Conservation (phyloP, 2,329 filamentous ascomycete genomes). For the Zalaria sp. region DNA sequence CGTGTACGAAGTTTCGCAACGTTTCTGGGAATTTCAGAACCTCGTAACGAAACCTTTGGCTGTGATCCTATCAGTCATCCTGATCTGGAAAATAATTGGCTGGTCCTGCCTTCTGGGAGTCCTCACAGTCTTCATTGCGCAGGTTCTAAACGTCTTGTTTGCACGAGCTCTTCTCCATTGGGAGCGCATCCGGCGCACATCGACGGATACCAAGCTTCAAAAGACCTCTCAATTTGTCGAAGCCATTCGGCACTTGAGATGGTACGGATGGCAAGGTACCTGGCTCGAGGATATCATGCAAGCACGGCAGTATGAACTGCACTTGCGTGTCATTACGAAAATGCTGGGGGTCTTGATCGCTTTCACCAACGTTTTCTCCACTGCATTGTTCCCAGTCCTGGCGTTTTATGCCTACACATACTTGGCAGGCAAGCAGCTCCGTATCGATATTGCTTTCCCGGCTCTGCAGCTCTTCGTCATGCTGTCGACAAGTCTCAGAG, state of each 20-base stretch:
- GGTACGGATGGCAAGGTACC: constrained; percentile 69
- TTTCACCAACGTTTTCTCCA: constrained; percentile 57
- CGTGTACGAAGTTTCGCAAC: constrained; percentile 53
- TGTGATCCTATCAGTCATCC: constrained; percentile 55
- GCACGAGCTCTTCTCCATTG: constrained; percentile 52
- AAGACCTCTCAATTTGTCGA: constrained; percentile 78
- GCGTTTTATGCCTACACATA: constrained; percentile 73
- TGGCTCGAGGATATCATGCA: constrained; percentile 60
- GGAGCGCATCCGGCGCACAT: constrained; percentile 55
- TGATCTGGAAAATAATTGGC: constrained; percentile 68
- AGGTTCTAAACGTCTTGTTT: constrained; percentile 54
- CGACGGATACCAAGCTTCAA: constrained; percentile 67
- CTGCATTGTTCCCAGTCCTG: constrained; percentile 62
- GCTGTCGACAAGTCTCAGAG: constrained; percentile 58
- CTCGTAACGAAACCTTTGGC: constrained; percentile 64
- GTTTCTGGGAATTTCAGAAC: constrained; percentile 75
- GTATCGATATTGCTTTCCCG: constrained; percentile 74
- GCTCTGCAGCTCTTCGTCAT: constrained; percentile 69
- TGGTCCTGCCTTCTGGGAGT: constrained; percentile 66
- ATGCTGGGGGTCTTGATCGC: constrained; percentile 49
- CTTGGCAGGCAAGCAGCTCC: constrained; percentile 51
- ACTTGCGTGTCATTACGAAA: constrained; percentile 48
- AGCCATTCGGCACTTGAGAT: constrained; percentile 64
- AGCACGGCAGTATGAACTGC: constrained; percentile 53
- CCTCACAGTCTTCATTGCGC: constrained; percentile 49